Conservation (phyloP, 345 rosid species). For the Eucalyptus rudis region DNA sequence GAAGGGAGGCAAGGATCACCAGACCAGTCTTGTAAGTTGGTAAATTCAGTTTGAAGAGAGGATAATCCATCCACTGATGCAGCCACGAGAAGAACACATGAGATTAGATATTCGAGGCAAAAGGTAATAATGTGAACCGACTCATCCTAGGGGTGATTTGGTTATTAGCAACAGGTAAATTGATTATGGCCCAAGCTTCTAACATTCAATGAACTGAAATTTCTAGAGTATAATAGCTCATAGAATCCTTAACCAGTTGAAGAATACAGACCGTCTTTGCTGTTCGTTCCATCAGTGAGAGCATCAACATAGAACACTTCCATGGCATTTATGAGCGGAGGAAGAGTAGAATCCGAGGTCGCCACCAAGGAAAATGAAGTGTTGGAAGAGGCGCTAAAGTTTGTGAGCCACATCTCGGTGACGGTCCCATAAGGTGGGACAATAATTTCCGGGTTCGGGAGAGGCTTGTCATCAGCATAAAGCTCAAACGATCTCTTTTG, state of each 20-base stretch:
- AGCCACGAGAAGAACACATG: not conserved
- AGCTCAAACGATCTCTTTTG: slow-evolving; percentile 19
- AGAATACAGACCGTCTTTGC: slow-evolving; percentile 11
- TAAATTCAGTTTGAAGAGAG: not conserved
- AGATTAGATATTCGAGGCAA: not conserved
- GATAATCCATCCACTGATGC: slow-evolving; percentile 16
- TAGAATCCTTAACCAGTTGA: not conserved
- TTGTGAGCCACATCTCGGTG: not conserved
- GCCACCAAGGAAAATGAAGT: slow-evolving; percentile 16
- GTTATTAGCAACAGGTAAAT: not conserved
- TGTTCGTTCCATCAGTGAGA: slow-evolving; percentile 12
- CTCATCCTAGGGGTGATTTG: not conserved
- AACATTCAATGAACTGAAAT: not conserved
- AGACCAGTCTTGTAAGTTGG: slow-evolving; percentile 6
- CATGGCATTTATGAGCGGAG: slow-evolving; percentile 38
- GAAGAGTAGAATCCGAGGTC: slow-evolving; percentile 18
- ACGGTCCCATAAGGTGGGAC: slow-evolving; percentile 14
- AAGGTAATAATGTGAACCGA: not conserved
- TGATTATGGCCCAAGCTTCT: not conserved
- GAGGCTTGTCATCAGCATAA: not conserved
- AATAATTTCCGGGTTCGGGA: not conserved
- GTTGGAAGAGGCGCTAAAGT: slow-evolving; percentile 9
- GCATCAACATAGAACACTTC: slow-evolving; percentile 15
- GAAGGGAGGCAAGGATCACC: slow-evolving; percentile 48
- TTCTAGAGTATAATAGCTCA: not conserved